These are phyloP conservation scores for Lactifluus hygrophoroides DNA, from an alignment of 768 basidiomycete genomes.

Conservation along the genomic window DNA sequence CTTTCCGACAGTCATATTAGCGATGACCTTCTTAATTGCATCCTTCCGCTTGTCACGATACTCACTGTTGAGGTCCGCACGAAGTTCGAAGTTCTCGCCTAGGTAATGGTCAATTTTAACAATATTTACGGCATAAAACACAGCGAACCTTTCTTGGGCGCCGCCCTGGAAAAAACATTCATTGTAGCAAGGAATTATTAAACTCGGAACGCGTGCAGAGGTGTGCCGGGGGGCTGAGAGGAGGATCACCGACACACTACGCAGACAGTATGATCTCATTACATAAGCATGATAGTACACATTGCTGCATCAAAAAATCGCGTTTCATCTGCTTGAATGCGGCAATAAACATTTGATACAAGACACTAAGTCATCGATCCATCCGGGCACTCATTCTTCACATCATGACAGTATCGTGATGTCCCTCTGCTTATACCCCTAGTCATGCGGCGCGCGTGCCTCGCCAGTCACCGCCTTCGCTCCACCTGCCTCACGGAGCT, in stretches of 20 bases:
- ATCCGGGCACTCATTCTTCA: background rate
- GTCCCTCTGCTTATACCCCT: background rate
- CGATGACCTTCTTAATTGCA: constrained; percentile 96
- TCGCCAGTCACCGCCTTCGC: constrained; percentile 37
- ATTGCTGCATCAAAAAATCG: too few relatives aligned
- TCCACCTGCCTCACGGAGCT: constrained; percentile 45
- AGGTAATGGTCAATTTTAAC: constrained; percentile 13
- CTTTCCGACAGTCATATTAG: constrained; percentile 99
- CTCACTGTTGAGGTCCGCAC: constrained; percentile 94
- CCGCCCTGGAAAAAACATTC: constrained; percentile 21
- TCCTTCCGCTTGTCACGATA: constrained; percentile 94
- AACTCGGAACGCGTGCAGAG: too few relatives aligned
- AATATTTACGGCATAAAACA: too few relatives aligned
- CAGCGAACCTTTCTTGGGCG: constrained; percentile 24
- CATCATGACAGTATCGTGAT: background rate
- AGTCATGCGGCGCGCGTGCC: constrained; percentile 38
- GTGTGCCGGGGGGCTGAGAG: too few relatives aligned
- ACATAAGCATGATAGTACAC: too few relatives aligned
- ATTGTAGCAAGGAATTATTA: background rate
- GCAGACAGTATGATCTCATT: too few relatives aligned
- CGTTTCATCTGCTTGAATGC: too few relatives aligned
- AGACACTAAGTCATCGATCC: too few relatives aligned
- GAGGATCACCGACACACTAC: too few relatives aligned
- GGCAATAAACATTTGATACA: too few relatives aligned
- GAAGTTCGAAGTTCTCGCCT: constrained; percentile 97